These are phyloP conservation scores for Malus hybrid DNA, from an alignment of 331 rosid genomes.

Conservation along the genomic window DNA sequence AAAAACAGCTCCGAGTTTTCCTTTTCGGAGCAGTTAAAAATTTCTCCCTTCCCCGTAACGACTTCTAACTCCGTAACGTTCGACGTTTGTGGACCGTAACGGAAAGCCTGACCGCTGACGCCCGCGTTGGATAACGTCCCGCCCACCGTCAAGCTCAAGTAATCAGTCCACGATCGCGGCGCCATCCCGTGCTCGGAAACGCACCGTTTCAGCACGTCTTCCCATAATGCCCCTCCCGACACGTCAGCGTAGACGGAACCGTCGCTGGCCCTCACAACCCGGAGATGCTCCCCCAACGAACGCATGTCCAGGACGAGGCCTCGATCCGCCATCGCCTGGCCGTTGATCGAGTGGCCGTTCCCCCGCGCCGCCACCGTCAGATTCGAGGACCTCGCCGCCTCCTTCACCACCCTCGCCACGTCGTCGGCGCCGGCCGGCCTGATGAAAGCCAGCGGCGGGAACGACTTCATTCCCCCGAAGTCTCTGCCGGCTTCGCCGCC, in stretches of 20 bases:
- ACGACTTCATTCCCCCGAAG: conserved; percentile 65
- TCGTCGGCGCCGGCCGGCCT: conserved; percentile 34
- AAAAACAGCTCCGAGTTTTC: conserved; percentile 67
- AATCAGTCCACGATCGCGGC: conserved; percentile 90
- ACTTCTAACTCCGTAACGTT: conserved; percentile 81
- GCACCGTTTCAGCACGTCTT: conserved; percentile 61
- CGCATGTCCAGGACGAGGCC: conserved; percentile 84
- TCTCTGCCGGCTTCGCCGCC: conserved; percentile 44
- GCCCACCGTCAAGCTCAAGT: conserved; percentile 71
- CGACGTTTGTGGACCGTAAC: conserved; percentile 73
- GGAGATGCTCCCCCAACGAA: conserved; percentile 35
- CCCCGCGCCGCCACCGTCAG: conserved; percentile 84
- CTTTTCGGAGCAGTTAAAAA: conserved; percentile 38
- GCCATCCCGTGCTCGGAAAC: conserved; percentile 37
- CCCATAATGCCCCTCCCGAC: conserved; percentile 97
- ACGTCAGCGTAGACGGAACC: conserved; percentile 47
- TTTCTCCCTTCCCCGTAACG: conserved; percentile 74
- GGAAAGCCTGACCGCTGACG: conserved; percentile 82
- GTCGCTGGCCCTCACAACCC: conserved; percentile 2
- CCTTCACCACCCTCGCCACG: conserved; percentile 33
- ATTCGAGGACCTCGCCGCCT: conserved; percentile 27
- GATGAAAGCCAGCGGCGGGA: conserved; percentile 44
- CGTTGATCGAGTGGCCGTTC: conserved; percentile 90
- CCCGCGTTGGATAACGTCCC: conserved; percentile 94
- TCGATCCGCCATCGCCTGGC: conserved; percentile 78